Evolutionary conservation across 768 basidiomycete species (phyloP).

Genomic region (Pulveroboletus sp.): DNA sequence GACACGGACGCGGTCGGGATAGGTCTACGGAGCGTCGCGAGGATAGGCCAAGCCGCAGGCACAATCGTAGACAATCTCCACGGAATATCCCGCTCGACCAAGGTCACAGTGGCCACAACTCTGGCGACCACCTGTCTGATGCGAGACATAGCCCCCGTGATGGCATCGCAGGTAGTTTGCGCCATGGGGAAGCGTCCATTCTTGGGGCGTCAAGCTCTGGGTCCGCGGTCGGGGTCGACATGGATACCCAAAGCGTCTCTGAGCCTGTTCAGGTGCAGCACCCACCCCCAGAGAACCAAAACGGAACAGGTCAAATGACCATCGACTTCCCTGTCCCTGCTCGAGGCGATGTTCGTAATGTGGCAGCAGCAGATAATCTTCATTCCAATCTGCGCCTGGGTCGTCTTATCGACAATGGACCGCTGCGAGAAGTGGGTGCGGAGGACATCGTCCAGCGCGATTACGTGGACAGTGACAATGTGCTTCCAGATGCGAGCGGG

Average conservation of each 20-base stretch:
- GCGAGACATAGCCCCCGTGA: background rate
- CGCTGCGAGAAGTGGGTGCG: no score
- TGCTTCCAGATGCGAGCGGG: background rate
- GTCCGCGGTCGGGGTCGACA: background rate
- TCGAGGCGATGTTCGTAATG: background rate
- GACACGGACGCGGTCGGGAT: background rate
- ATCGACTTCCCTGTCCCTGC: no score
- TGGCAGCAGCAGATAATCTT: no score
- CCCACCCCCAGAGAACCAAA: background rate
- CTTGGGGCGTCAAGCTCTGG: slow-evolving; percentile 1
- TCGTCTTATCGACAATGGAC: no score
- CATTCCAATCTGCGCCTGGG: no score
- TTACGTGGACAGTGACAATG: slow-evolving; percentile 11
- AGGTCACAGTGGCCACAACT: background rate
- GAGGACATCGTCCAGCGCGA: background rate
- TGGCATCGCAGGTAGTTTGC: background rate
- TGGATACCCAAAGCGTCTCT: background rate
- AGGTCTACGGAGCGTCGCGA: slow-evolving; percentile 7
- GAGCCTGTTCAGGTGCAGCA: background rate
- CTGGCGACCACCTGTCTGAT: background rate
- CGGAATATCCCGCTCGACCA: background rate
- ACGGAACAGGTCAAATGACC: background rate
- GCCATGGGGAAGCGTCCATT: background rate
- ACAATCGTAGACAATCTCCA: slow-evolving; percentile 3
- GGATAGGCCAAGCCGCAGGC: background rate